Evolutionary conservation across 148 eudicot species (phyloP), one percentile per base, ranked within the genome.

Genomic region (Rhododendron ferrugineum): DNA sequence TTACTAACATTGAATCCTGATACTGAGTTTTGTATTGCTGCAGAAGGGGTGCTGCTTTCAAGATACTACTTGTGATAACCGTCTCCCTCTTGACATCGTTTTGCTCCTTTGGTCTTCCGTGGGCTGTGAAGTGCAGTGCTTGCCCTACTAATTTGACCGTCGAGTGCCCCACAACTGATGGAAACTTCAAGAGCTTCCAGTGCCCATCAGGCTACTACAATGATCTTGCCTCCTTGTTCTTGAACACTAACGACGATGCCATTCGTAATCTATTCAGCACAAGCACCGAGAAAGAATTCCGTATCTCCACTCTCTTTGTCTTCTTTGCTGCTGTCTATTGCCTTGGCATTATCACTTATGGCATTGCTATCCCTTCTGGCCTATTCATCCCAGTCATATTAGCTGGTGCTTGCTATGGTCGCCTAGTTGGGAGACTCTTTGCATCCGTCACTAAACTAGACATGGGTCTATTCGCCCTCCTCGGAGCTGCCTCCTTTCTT

Each of bases 401-500:
- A 44, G 98, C 95, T 28, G 98, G 98, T 79, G 93, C 98, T 40
- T 85, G 92, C 34, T 95, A 95, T 77, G 98, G 98, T 11, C 96
- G 96, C 82, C 91, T 95, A 46, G 86, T 92, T n/a, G 95, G 94
- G 13, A 86, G 84, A 11, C 86, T 94, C 72, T 10, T 92, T 32
- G 90, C 89, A 5, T 68, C 93, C 1, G 3, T 91, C 14, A 91
- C 93, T 28, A 85, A 79, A 73, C 90, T 95, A 34, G 91, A 93
- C 42, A 58, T 87, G 52, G 96, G 98, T 13, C 82, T 91, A 56
- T 93, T 91, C 68, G 92, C 96, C 2, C 88, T 95, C 49, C 95
- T 95, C 4, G 98, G 98, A n/a, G 93, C 98, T 16, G 98, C 98
- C 50, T 93, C 98, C 14, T 93, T 95, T 64, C 93, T 95, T 32